Conservation (phyloP, 129 eudicot genomes). For the Helichrysum umbraculigerum region DNA sequence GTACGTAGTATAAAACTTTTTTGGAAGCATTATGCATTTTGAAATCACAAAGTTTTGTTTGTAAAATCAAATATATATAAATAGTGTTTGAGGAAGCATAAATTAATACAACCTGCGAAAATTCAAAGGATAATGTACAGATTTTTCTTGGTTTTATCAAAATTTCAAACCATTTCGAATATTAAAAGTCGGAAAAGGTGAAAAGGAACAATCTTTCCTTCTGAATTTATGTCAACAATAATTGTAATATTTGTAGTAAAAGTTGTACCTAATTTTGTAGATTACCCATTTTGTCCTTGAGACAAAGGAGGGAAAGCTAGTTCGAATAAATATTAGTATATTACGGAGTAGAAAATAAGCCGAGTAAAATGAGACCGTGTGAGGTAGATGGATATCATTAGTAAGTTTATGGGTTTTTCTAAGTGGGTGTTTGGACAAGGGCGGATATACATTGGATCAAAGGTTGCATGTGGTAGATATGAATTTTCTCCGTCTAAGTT, state of each 20-base stretch:
- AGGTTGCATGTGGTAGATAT: too few species aligned
- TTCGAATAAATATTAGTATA: background rate
- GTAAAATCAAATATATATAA: too few species aligned
- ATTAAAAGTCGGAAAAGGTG: background rate
- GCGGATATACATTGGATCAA: too few species aligned
- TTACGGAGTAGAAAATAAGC: too few species aligned
- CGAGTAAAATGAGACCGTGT: background rate
- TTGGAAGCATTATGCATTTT: too few species aligned
- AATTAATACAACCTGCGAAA: background rate
- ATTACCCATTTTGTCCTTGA: background rate
- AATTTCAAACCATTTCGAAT: background rate
- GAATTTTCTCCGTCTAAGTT: too few species aligned
- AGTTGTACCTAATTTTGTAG: background rate
- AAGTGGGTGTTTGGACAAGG: too few species aligned
- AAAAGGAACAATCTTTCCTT: background rate
- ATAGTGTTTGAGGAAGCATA: background rate
- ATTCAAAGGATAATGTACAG: background rate
- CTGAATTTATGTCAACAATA: background rate
- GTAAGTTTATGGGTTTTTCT: too few species aligned
- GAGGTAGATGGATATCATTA: background rate
- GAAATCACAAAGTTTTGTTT: background rate
- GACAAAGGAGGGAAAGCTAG: background rate
- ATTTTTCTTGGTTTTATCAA: slow-evolving; percentile 22
- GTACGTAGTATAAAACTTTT: too few species aligned
- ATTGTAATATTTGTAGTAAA: background rate